A percentile compares a stretch with the other conserved stretches of the same genome.
Evolutionary conservation across 2,329 filamentous ascomycete species (phyloP).

Genomic region (Alternaria gansuensis): DNA sequence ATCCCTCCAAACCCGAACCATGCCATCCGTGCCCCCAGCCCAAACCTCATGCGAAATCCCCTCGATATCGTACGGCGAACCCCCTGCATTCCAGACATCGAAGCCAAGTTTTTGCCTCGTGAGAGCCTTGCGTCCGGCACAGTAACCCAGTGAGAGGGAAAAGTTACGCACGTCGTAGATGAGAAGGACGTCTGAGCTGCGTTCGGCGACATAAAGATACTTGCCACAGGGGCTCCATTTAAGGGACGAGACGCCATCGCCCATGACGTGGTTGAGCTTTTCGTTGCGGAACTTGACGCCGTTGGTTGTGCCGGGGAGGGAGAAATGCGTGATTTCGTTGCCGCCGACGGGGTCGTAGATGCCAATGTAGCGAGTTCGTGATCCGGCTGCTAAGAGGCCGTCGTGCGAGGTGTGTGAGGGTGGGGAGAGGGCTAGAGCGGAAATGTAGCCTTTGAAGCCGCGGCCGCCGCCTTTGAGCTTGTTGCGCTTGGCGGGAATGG

Average conservation of each 20-base stretch:
- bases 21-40: constrained; percentile 67
- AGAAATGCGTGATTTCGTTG: constrained; percentile 62
- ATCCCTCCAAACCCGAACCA: constrained; percentile 55
- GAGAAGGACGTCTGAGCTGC: constrained; percentile 63
- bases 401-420: constrained; percentile 46
- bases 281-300: constrained; percentile 19
- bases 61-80: constrained; percentile 28
- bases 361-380: constrained; percentile 64
- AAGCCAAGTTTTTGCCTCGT: constrained; percentile 67
- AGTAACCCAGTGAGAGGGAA: constrained; percentile 60
- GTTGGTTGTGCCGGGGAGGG: constrained; percentile 45
- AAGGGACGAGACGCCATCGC: constrained; percentile 64
- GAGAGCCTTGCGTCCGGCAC: constrained; percentile 54
- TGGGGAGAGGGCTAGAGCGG: constrained; percentile 57
- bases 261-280: constrained; percentile 36
- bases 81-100: constrained; percentile 57
- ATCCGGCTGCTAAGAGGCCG: constrained; percentile 65
- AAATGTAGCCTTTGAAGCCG: constrained; percentile 66
- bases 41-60: constrained; percentile 62
- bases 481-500: constrained; percentile 59
- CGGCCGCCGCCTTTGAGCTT: constrained; percentile 55
- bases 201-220: constrained; percentile 68
- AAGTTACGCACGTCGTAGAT: constrained; percentile 69
- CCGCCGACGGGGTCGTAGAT: constrained; percentile 64
- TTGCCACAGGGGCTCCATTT: constrained; percentile 66